phyloP scores from a whole-genome alignment of 495 filamentous ascomycete species.

The Aspergillus incahuasiensis region DNA sequence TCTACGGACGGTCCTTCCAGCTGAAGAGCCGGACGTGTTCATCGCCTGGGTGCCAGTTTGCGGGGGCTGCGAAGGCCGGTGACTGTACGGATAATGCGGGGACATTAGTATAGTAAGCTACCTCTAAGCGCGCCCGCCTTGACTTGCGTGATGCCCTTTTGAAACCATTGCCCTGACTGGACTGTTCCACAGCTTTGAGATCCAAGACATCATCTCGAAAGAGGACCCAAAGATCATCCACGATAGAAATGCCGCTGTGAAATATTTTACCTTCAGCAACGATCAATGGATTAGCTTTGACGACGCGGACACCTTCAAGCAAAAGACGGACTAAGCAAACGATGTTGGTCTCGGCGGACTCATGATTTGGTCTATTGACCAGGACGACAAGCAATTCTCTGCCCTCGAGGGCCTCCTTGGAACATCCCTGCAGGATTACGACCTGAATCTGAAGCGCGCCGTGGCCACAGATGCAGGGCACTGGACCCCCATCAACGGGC shows the following conservation, averaged over 20 bases:
- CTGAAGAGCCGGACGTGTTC: conserved; percentile 13
- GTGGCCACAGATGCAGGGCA: too few relatives aligned
- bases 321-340: conserved; percentile 20
- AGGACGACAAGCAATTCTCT: neutral
- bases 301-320: conserved; percentile 32
- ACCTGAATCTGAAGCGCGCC: too few relatives aligned
- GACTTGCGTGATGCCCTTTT: too few relatives aligned
- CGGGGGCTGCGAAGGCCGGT: conserved; percentile 22
- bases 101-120: conserved; percentile 34
- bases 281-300: conserved; percentile 44
- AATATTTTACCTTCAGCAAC: conserved; percentile 21
- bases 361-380: conserved; percentile 10
- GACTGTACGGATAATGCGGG: conserved; percentile 29
- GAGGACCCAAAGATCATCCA: conserved; percentile 16
- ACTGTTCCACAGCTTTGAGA: too few relatives aligned
- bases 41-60: conserved; percentile 13
- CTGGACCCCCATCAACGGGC: too few relatives aligned
- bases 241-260: conserved; percentile 16
- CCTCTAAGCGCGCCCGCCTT: too few relatives aligned
- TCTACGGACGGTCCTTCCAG: conserved; percentile 34
- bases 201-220: conserved; percentile 30
- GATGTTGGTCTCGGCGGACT: neutral
- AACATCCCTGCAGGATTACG: too few relatives aligned
- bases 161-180: too few relatives aligned
- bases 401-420: neutral